Conservation (phyloP, 352 stramenopile genomes). For the Globisporangium recalcitrans region DNA sequence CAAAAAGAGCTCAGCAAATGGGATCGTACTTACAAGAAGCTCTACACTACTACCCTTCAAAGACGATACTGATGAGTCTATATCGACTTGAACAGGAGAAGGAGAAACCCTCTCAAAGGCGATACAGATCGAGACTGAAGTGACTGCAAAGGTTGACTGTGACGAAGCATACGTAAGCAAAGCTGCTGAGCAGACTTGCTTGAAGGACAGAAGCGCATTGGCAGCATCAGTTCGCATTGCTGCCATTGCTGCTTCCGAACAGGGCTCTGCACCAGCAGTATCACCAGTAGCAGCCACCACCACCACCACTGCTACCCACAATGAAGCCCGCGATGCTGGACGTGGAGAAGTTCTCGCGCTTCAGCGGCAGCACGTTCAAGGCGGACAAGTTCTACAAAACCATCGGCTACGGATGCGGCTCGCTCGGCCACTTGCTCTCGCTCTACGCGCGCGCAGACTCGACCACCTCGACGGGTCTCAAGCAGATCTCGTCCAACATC, state of each 20-base stretch:
- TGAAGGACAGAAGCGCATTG: conserved; percentile 10
- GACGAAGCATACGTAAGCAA: conserved; percentile 13
- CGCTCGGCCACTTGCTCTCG: conserved; percentile 48
- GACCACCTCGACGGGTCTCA: conserved; percentile 48
- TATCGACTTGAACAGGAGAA: neutral
- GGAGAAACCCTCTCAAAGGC: neutral
- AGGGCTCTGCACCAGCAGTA: neutral
- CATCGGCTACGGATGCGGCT: conserved; percentile 64
- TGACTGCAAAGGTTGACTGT: too few relatives aligned
- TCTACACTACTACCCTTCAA: neutral
- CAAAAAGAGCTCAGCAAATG: neutral
- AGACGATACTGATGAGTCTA: neutral
- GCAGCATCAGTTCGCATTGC: neutral
- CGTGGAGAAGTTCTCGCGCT: conserved; percentile 67
- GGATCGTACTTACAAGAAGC: neutral
- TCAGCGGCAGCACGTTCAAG: conserved; percentile 48
- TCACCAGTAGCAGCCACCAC: neutral
- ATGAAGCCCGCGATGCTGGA: conserved; percentile 32
- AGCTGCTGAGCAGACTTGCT: neutral
- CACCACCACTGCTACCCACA: neutral
- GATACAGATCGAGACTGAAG: neutral
- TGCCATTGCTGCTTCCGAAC: neutral
- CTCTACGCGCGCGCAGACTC: conserved; percentile 41
- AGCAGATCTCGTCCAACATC: conserved; percentile 65
- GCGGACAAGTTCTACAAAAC: conserved; percentile 85